Evolutionary conservation across 1,284 basidiomycete genomes (phyloP).

Genomic region (Melampsora abietis-canadensis): DNA sequence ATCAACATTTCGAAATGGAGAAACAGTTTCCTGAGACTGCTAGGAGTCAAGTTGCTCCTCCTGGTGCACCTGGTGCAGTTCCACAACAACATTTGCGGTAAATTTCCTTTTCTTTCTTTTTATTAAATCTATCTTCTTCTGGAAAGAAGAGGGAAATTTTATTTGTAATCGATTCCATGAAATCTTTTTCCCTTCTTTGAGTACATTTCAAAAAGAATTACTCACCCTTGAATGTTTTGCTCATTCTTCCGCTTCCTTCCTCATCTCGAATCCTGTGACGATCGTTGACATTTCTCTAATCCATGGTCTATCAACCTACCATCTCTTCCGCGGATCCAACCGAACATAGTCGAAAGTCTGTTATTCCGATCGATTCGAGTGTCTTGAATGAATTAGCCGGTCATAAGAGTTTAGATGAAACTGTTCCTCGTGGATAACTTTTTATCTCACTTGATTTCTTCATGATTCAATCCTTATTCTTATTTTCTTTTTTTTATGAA

Average conservation of each 20-base stretch:
- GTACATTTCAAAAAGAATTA: constrained; percentile 9
- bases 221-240: constrained; percentile 1
- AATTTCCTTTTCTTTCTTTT: constrained; percentile 1
- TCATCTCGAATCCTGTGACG: constrained; percentile 10
- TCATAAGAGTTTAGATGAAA: constrained; percentile 51
- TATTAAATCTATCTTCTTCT: not conserved
- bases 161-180: not conserved
- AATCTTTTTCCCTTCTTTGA: not conserved
- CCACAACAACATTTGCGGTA: constrained; percentile 40
- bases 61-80: not conserved
- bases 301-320: not conserved
- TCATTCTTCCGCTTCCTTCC: constrained; percentile 20
- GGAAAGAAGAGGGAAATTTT: too few relatives aligned
- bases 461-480: not conserved
- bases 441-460: not conserved
- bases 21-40: constrained; percentile 40
- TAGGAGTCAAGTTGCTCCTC: constrained; percentile 14
- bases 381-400: constrained; percentile 53
- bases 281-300: constrained; percentile 3
- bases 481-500: not conserved
- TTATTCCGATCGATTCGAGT: constrained; percentile 54
- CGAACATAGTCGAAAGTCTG: constrained; percentile 51
- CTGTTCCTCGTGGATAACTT: constrained; percentile 11
- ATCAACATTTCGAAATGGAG: constrained; percentile 30
- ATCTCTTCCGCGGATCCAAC: constrained; percentile 21